phyloP scores from a whole-genome alignment of 129 eudicot species.

The Solidago caesia region DNA sequence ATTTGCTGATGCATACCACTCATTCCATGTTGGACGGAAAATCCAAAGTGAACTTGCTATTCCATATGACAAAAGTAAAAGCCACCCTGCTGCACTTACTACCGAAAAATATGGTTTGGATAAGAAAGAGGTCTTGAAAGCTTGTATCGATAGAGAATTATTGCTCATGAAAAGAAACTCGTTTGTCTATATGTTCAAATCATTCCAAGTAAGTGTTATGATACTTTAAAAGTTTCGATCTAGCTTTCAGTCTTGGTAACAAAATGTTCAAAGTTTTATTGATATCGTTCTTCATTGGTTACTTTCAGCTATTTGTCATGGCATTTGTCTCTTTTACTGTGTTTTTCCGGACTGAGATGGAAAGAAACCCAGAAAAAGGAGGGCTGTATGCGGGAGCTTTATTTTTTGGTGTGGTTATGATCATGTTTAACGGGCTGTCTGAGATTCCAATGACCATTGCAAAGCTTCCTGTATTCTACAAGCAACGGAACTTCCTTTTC shows the following conservation, averaged over 20 bases:
- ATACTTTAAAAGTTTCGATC: not conserved
- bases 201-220: conserved; percentile 40
- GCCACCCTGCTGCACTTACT: conserved; percentile 74
- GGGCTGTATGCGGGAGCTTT: conserved; percentile 47
- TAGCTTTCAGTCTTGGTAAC: not conserved
- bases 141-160: conserved; percentile 50
- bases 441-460: conserved; percentile 70
- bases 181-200: conserved; percentile 46
- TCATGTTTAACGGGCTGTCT: conserved; percentile 63
- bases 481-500: conserved; percentile 79
- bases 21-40: conserved; percentile 49
- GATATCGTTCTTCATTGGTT: not conserved
- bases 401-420: conserved; percentile 34
- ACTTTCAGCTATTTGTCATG: conserved; percentile 47
- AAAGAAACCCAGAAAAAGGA: conserved; percentile 43
- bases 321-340: conserved; percentile 51
- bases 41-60: conserved; percentile 36
- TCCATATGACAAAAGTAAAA: conserved; percentile 52
- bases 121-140: conserved; percentile 53
- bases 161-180: conserved; percentile 70
- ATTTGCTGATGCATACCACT: conserved; percentile 57
- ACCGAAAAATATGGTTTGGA: conserved; percentile 48
- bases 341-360: conserved; percentile 67
- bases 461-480: conserved; percentile 81
- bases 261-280: not conserved